These are phyloP conservation scores for Periconia digitata DNA, from an alignment of 2,329 filamentous ascomycete species.

Conservation along the genomic window DNA sequence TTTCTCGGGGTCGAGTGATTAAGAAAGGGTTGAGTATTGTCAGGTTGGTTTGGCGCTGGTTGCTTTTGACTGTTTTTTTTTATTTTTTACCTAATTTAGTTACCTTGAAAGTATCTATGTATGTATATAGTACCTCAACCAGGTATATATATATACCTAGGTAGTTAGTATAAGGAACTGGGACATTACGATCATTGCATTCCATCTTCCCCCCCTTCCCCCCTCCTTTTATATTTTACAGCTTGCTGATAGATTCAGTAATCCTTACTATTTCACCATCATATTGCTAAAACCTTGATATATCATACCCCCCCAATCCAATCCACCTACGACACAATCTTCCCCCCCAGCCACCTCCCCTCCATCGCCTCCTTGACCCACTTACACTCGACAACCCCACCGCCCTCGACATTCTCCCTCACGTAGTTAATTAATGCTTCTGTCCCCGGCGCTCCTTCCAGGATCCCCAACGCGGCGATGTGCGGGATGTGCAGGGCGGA, in stretches of 20 bases:
- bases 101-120: too few species aligned
- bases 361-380: conserved; percentile 58
- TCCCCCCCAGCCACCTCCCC: conserved; percentile 45
- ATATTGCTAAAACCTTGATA: too few species aligned
- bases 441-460: conserved; percentile 58
- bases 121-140: too few species aligned
- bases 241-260: too few species aligned
- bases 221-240: not conserved
- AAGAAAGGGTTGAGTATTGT: too few species aligned
- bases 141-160: not conserved
- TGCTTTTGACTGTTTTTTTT: too few species aligned
- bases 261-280: too few species aligned
- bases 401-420: conserved; percentile 54
- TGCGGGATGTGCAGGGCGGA: conserved; percentile 62
- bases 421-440: conserved; percentile 61
- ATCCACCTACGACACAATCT: not conserved
- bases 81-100: too few species aligned
- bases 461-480: conserved; percentile 65
- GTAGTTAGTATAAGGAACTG: too few species aligned
- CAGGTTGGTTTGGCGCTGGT: too few species aligned
- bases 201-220: not conserved
- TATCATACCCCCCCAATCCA: too few species aligned
- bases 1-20: too few species aligned
- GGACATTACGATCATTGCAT: not conserved
- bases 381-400: conserved; percentile 54